phyloP scores from a whole-genome alignment of 495 filamentous ascomycete genomes.

The Sporormia fimetaria region DNA sequence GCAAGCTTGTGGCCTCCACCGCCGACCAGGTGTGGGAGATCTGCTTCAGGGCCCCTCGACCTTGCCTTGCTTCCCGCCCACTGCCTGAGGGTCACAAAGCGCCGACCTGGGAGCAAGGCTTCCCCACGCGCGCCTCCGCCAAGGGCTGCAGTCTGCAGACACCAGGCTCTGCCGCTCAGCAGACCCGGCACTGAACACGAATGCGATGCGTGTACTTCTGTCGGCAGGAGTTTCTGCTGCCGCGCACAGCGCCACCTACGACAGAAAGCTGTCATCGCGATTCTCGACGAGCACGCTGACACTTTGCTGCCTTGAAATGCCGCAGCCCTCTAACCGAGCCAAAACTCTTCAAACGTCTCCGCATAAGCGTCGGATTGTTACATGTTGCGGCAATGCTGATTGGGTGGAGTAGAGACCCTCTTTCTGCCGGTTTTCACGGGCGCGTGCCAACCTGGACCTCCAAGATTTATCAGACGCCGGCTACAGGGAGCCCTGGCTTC shows the following conservation, averaged over 20 bases:
- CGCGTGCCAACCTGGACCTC: constrained; percentile 26
- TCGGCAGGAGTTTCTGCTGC: neutral
- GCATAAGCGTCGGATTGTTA: constrained; percentile 26
- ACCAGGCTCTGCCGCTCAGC: neutral
- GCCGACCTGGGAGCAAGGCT: constrained; percentile 17
- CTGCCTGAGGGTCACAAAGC: constrained; percentile 21
- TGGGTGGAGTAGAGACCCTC: constrained; percentile 15
- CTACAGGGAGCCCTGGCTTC: constrained; percentile 23
- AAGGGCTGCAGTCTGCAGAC: too few species aligned
- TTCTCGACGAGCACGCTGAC: constrained; percentile 3
- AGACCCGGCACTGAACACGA: neutral
- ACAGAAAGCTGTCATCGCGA: too few species aligned
- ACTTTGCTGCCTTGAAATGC: constrained; percentile 27
- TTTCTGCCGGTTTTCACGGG: constrained; percentile 22
- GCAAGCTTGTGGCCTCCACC: constrained; percentile 17
- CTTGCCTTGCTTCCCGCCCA: constrained; percentile 28
- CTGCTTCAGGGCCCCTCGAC: constrained; percentile 25
- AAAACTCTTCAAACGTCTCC: constrained; percentile 21
- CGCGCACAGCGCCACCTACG: too few species aligned
- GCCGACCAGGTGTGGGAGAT: constrained; percentile 19
- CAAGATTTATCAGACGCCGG: constrained; percentile 13
- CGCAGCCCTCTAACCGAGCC: constrained; percentile 24
- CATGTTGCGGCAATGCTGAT: constrained; percentile 12
- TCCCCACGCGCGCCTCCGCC: too few species aligned
- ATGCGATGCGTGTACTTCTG: constrained; percentile 8